Base-by-base conservation (phyloP, 2,329 filamentous ascomycete species). In the Trichoderma sp. region DNA sequence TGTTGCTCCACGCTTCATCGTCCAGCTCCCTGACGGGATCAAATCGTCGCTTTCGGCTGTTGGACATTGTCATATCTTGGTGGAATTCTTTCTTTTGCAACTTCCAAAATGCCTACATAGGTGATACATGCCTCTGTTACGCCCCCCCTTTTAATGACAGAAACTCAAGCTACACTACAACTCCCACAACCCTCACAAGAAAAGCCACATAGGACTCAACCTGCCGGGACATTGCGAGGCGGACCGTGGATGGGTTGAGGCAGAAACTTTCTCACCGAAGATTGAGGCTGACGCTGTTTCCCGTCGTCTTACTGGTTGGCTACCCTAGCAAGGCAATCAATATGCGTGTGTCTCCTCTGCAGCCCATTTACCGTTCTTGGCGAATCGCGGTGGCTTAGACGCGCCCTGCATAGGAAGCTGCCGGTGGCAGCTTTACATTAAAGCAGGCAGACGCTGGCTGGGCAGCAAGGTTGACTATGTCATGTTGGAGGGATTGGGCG, bases 311-410 rank as follows among this genome's bases (percentile, higher is more conserved):
- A 21, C 45, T 51, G 47, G 57, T 30, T 21, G 34, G 43, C 28
- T 34, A 30, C 54, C 19, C 44, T 50, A 7, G 21, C 34, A 61
- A 61, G 58, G 58, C 58, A 61, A 43, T 50, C 21, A n/a, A 17
- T 34, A 14, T 60, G 19, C 17, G 7, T 48, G 21, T 9, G 17
- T 28, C n/a, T 26, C 34, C 10, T 19, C 5, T 26, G 15, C 7
- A 48, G 10, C 45, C 45, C 9, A 21, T n/a, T 48, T 59, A 19
- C 56, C 30, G 0, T 5, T 0, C 14, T n/a, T 21, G 14, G 1
- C 57, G 44, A 50, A 50, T 60, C 19, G 21, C 2, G 14, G 44
- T 24, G 57, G 57, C 57, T 60, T 60, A 60, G 57, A 47, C 57
- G 19, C 57, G 15, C 34, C 43, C 14, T 47, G 56, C 56, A 45